Base-by-base conservation (phyloP, 257 asterid species). In the Lycium ferocissimum region DNA sequence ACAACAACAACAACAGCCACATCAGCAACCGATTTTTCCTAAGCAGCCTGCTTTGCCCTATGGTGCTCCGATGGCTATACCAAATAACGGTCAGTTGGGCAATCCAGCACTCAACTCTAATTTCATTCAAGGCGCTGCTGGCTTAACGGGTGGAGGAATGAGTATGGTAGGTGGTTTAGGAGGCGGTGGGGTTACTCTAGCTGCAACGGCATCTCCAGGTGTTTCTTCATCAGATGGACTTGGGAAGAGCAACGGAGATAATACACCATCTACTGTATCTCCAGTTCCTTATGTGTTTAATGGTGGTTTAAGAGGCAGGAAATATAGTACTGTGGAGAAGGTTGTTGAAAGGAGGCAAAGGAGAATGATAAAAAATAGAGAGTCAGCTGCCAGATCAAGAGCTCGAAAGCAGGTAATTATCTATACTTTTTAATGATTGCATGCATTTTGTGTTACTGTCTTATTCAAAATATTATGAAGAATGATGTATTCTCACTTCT, bases 321-420 rank as follows among this genome's bases (percentile, higher is more conserved):
- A 89, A 54, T 86, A 89, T 43, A 89, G 95, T 63, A 94, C 89
- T 84, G 63, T 96, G 90, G 99, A 96, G 88, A 96, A 94, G 89
- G 98, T 92, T 81, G 96, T 96, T 54, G 99, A 96, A 37, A 93
- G 99, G 90, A 91, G 99, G 92, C 99, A 94, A 80, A 94, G 95
- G 91, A 94, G 99, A 89, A 96, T 96, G 99, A 94, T 96, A 7
- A 96, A 96, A 86, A 96, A 96, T 84, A 81, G 99, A 86, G 98
- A 96, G 88, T 96, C 99, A 2, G 99, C 99, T 88, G 98, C 99
- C 35, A 91, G 99, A 85, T 96, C 99, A 67, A 90, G 99, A 65
- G 98, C 99, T 81, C 95, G 99, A 67, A 96, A 96, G 86, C 99
- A 96, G 99, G 99, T 96, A 88, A 88, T 80, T 47, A 22, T 58